Conservation (phyloP, 306 rosid species). For the Clitoria ternatea region DNA sequence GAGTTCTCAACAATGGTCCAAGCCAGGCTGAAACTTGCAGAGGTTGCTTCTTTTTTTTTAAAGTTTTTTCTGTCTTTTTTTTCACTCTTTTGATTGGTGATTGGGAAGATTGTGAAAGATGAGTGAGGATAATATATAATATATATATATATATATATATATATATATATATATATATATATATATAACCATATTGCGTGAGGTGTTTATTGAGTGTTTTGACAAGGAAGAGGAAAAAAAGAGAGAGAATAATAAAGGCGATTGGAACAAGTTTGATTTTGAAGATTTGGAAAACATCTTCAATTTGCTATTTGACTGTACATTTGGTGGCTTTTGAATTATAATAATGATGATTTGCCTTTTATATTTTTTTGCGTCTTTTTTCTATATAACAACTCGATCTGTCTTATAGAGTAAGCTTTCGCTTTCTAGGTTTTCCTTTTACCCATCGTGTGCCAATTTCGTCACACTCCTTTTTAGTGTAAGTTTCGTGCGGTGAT, state of each 20-base stretch:
- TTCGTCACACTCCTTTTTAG: too few relatives aligned
- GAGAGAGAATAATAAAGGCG: constrained; percentile 18
- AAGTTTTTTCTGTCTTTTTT: not conserved
- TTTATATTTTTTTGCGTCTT: not conserved
- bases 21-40: constrained; percentile 21
- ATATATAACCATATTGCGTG: constrained; percentile 34
- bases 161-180: not conserved
- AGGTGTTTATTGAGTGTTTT: constrained; percentile 49
- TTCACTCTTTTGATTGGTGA: constrained; percentile 16
- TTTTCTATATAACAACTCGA: constrained; percentile 11
- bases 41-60: constrained; percentile 25
- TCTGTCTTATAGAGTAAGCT: constrained; percentile 1
- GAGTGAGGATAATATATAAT: constrained; percentile 29
- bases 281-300: constrained; percentile 19
- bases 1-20: constrained; percentile 29
- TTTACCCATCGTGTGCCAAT: too few relatives aligned
- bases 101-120: constrained; percentile 42
- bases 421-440: not conserved
- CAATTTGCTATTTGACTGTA: constrained; percentile 28
- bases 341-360: constrained; percentile 31
- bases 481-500: too few relatives aligned
- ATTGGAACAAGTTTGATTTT: constrained; percentile 41
- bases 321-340: constrained; percentile 33
- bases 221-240: constrained; percentile 32
- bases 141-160: constrained; percentile 1